phyloP scores from a whole-genome alignment of 768 basidiomycete genomes.

The Boletus vermiculosoides region DNA sequence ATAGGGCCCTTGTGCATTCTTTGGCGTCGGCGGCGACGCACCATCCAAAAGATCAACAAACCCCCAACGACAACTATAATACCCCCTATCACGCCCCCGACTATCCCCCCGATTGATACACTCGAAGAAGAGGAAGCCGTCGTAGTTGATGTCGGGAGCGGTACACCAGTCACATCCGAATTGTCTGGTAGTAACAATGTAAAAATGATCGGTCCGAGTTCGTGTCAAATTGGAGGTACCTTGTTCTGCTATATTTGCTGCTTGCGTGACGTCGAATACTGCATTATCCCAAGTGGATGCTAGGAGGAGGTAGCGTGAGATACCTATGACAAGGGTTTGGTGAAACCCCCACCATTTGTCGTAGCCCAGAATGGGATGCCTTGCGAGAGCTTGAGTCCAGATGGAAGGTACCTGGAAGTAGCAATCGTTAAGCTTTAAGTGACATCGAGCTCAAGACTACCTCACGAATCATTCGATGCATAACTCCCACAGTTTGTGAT shows the following conservation, averaged over 20 bases:
- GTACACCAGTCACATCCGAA: slow-evolving; percentile 18
- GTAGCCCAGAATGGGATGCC: slow-evolving; percentile 26
- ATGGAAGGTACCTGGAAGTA: slow-evolving; percentile 24
- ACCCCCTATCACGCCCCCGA: slow-evolving; percentile 25
- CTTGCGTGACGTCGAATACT: slow-evolving; percentile 16
- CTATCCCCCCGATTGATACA: slow-evolving; percentile 13
- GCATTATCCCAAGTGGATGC: slow-evolving; percentile 18
- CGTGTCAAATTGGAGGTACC: slow-evolving; percentile 5
- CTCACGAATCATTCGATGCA: slow-evolving; percentile 22
- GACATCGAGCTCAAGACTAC: background rate
- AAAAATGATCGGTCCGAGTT: background rate
- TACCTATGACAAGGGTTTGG: background rate
- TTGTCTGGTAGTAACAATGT: slow-evolving; percentile 2
- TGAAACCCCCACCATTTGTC: slow-evolving; percentile 21
- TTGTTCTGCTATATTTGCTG: background rate
- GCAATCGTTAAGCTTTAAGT: background rate
- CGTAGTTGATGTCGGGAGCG: slow-evolving; percentile 6
- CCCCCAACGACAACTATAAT: slow-evolving; percentile 14
- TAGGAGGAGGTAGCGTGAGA: slow-evolving; percentile 6
- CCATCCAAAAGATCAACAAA: slow-evolving; percentile 9
- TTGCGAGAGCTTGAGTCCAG: slow-evolving; percentile 7
- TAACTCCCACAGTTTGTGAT: slow-evolving; percentile 12
- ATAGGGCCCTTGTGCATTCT: background rate
- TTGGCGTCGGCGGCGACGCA: slow-evolving; percentile 14
- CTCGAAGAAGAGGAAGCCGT: slow-evolving; percentile 11